phyloP scores from a whole-genome alignment of 768 basidiomycete genomes.

The Auriscalpium microsporum region DNA sequence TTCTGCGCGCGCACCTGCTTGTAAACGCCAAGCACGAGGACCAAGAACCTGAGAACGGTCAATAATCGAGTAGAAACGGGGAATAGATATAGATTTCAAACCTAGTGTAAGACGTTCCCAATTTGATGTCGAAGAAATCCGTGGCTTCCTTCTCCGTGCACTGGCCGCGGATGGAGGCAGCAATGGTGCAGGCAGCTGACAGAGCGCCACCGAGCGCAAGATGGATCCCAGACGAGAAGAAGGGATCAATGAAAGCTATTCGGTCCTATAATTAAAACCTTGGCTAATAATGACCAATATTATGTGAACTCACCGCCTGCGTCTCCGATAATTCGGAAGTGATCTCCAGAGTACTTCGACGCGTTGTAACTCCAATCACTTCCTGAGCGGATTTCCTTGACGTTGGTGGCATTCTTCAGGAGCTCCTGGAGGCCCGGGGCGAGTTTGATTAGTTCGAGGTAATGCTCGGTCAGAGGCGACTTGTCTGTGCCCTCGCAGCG shows the following conservation, averaged over 20 bases:
- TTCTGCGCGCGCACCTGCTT: slow-evolving; percentile 34
- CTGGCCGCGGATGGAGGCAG: slow-evolving; percentile 40
- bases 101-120: too few species aligned
- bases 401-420: slow-evolving; percentile 3
- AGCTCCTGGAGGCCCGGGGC: slow-evolving; percentile 24
- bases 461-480: slow-evolving; percentile 16
- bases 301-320: slow-evolving; percentile 25
- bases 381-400: slow-evolving; percentile 18
- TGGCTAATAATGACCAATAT: too few species aligned
- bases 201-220: slow-evolving; percentile 42
- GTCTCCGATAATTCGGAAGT: slow-evolving; percentile 28
- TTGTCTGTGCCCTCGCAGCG: neutral
- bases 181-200: slow-evolving; percentile 38
- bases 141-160: slow-evolving; percentile 34
- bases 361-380: slow-evolving; percentile 32
- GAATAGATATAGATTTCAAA: neutral
- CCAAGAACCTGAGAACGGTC: slow-evolving; percentile 12
- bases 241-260: slow-evolving; percentile 51
- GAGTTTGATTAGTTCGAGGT: slow-evolving; percentile 24
- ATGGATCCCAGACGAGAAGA: slow-evolving; percentile 52
- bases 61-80: too few species aligned
- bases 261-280: neutral
- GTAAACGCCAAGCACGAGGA: slow-evolving; percentile 31
- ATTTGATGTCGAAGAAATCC: slow-evolving; percentile 12
- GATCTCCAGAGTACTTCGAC: slow-evolving; percentile 23